Evolutionary conservation across 1,284 basidiomycete species (phyloP), one percentile per base, ranked within the genome.

Genomic region (Ustilago trichophora): DNA sequence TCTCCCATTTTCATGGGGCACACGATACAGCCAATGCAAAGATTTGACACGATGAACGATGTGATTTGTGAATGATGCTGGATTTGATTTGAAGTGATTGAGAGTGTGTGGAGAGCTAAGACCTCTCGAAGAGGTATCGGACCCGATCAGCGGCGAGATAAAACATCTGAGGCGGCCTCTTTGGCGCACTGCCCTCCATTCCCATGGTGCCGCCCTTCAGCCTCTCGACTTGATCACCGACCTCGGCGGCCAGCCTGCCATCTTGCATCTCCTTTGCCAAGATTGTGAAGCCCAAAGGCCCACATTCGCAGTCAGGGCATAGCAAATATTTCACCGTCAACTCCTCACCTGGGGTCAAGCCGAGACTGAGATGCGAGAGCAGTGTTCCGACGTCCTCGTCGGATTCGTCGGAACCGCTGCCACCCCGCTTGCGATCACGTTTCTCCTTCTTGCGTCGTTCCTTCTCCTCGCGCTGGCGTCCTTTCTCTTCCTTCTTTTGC

Each of bases 261-360:
- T 50, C 67, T 36, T 72, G 62, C 69, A 74, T 58, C 45, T 62
- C 56, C 2, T 38, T 37, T 16, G 73, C 63, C 29, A 79, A 35
- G 13, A 80, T 69, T 18, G 70, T 70, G 31, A 77, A 80, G 9
- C 79, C 79, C 2, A 80, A 47, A 13, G 79, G 79, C 2, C 79
- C 79, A 44, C 72, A 75, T 32, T 77, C 78, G 58, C 79, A 80
- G 36, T 80, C 76, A n/a, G 77, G 72, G 40, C 79, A 80, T 19
- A 75, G 27, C 3, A 80, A 57, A 46, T 76, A 80, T 56, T 80
- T 80, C 45, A 80, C 73, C 22, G 69, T 72, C 33, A 63, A 29
- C 35, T 66, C 63, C 37, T 74, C 74, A 4, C 69, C 74, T 0
- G 72, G 72, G 12, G 42, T 64, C 19, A 76, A 35, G 0, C 66